Conservation (phyloP, 768 basidiomycete genomes). For the Suillus weaverae region DNA sequence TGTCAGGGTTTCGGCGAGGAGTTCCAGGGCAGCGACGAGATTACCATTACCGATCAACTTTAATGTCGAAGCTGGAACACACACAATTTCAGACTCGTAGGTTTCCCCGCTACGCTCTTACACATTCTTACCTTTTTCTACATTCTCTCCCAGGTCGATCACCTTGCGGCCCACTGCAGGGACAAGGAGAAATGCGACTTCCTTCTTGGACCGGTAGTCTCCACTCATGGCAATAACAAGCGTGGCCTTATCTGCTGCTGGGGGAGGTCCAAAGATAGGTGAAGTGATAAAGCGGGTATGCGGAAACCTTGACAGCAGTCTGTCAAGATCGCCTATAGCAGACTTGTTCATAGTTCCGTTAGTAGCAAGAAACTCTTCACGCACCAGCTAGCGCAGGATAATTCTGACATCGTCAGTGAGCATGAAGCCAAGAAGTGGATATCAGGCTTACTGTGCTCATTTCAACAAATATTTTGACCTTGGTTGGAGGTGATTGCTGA, state of each 20-base stretch:
- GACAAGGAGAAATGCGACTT: constrained; percentile 73
- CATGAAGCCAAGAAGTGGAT: neutral
- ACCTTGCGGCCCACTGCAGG: constrained; percentile 78
- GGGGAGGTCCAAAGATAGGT: constrained; percentile 77
- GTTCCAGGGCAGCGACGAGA: constrained; percentile 73
- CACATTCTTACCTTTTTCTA: constrained; percentile 64
- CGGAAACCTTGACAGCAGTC: constrained; percentile 55
- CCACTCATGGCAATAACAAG: constrained; percentile 80
- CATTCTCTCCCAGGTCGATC: constrained; percentile 79
- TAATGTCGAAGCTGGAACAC: constrained; percentile 55
- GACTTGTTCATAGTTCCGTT: neutral
- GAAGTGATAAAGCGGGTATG: constrained; percentile 67
- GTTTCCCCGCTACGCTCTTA: neutral
- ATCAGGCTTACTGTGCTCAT: constrained; percentile 69
- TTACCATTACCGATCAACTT: constrained; percentile 82
- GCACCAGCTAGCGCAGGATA: constrained; percentile 54
- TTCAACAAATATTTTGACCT: constrained; percentile 79
- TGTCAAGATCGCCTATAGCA: constrained; percentile 64
- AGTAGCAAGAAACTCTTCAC: neutral
- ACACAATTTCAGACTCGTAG: neutral
- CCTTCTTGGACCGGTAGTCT: constrained; percentile 79
- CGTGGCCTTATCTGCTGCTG: constrained; percentile 60
- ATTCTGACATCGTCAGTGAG: constrained; percentile 39
- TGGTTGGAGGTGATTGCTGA: constrained; percentile 43
- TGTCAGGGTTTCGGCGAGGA: constrained; percentile 82